Evolutionary conservation across 495 filamentous ascomycete genomes (phyloP).

Genomic region (Hyaloscypha finlandica): DNA sequence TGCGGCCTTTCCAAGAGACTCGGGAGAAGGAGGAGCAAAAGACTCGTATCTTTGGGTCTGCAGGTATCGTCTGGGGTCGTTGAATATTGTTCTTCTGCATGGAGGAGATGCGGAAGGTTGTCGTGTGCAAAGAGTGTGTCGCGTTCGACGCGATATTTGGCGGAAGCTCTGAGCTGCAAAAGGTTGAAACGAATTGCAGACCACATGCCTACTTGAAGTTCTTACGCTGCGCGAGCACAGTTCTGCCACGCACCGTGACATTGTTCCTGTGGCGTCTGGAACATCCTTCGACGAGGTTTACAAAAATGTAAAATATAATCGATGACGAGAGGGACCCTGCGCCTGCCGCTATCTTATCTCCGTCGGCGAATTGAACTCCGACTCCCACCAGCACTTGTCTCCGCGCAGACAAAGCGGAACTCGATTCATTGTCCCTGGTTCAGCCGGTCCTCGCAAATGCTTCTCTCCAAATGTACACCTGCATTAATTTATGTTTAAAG

Average conservation of each 20-base stretch:
- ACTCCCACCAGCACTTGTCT: neutral
- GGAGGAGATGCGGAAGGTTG: neutral
- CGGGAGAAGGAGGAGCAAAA: conserved; percentile 79
- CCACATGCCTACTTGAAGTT: neutral
- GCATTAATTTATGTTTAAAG: too few species aligned
- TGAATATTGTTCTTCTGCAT: neutral
- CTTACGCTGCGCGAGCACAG: conserved; percentile 21
- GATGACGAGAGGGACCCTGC: neutral
- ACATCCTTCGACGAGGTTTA: neutral
- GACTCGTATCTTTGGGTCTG: conserved; percentile 55
- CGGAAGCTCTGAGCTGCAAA: neutral
- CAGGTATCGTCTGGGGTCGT: conserved; percentile 14
- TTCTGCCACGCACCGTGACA: conserved; percentile 30
- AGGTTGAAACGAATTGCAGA: neutral
- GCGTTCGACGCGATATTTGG: neutral
- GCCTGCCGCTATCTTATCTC: conserved; percentile 12
- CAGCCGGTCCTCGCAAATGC: too few species aligned
- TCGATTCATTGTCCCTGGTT: too few species aligned
- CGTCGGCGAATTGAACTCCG: neutral
- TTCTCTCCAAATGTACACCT: too few species aligned
- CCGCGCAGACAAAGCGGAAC: too few species aligned
- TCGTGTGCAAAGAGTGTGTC: neutral
- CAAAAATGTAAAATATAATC: neutral
- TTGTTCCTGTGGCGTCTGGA: conserved; percentile 17
- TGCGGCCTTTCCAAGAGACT: conserved; percentile 73